These are phyloP conservation scores for Fusarium poae DNA, from an alignment of 2,329 filamentous ascomycete genomes.

Conservation along the genomic window DNA sequence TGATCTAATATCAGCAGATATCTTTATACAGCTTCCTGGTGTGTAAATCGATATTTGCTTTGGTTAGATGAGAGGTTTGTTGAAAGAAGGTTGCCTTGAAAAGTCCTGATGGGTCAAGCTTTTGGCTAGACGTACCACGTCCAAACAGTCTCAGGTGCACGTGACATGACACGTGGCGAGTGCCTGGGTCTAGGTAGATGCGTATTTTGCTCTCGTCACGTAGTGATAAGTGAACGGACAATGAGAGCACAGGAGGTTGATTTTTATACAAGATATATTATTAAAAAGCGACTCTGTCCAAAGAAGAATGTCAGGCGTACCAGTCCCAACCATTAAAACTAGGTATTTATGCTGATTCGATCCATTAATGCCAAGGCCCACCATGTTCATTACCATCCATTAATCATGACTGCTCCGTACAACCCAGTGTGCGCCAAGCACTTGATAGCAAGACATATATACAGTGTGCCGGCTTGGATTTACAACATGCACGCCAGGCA, in stretches of 20 bases:
- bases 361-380: slow-evolving; percentile 45
- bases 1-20: slow-evolving; percentile 1
- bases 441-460: slow-evolving; percentile 36
- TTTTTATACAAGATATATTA: slow-evolving; percentile 22
- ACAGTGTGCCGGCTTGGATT: slow-evolving; percentile 22
- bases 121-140: slow-evolving; percentile 36
- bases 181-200: too few species aligned
- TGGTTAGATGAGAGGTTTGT: slow-evolving; percentile 20
- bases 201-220: too few species aligned
- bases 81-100: slow-evolving; percentile 40
- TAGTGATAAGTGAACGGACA: neutral
- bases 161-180: slow-evolving; percentile 44
- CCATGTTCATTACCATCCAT: slow-evolving; percentile 48
- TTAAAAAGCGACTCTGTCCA: slow-evolving; percentile 43
- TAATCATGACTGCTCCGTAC: slow-evolving; percentile 44
- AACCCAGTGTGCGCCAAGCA: slow-evolving; percentile 39
- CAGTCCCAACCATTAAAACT: slow-evolving; percentile 47
- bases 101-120: slow-evolving; percentile 39
- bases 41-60: slow-evolving; percentile 27
- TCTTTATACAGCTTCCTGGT: slow-evolving; percentile 18
- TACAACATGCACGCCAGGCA: slow-evolving; percentile 4
- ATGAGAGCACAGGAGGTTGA: neutral
- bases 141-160: slow-evolving; percentile 21
- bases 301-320: slow-evolving; percentile 40
- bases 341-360: slow-evolving; percentile 39